These are phyloP conservation scores for Aspergillus ochraceoroseus DNA, from an alignment of 2,329 filamentous ascomycete genomes.

Conservation along the genomic window DNA sequence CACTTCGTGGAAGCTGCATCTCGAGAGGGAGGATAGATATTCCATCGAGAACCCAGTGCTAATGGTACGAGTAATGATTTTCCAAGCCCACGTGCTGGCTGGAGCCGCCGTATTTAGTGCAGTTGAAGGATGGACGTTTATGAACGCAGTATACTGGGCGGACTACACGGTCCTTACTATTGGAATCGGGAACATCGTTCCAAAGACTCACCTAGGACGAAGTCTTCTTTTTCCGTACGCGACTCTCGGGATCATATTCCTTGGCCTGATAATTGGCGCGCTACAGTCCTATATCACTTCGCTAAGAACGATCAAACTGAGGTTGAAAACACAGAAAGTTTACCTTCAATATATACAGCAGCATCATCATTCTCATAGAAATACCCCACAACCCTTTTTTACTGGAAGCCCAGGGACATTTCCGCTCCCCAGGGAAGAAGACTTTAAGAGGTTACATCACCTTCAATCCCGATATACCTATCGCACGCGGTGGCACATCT, in stretches of 20 bases:
- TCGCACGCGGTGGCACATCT: slow-evolving; percentile 25
- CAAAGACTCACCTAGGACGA: slow-evolving; percentile 48
- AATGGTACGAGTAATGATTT: neutral
- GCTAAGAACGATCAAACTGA: neutral
- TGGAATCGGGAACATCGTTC: slow-evolving; percentile 50
- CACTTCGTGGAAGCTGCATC: neutral
- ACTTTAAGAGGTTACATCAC: neutral
- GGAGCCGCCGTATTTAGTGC: slow-evolving; percentile 7
- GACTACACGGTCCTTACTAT: slow-evolving; percentile 55
- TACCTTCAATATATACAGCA: too few species aligned
- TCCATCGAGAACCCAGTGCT: slow-evolving; percentile 6
- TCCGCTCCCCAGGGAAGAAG: neutral
- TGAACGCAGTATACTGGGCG: slow-evolving; percentile 54
- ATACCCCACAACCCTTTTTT: neutral
- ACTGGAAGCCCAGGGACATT: too few species aligned
- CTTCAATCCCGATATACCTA: neutral
- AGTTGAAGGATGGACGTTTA: slow-evolving; percentile 8
- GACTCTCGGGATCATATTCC: slow-evolving; percentile 51
- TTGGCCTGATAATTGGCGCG: slow-evolving; percentile 54
- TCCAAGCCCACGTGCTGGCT: neutral
- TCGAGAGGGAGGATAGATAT: neutral
- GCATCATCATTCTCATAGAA: too few species aligned
- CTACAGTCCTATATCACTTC: slow-evolving; percentile 33
- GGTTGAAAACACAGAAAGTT: neutral
- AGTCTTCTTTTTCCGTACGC: slow-evolving; percentile 52